These are phyloP conservation scores for Aspergillaceae sp. DNA, from an alignment of 2,329 filamentous ascomycete species.

Conservation along the genomic window DNA sequence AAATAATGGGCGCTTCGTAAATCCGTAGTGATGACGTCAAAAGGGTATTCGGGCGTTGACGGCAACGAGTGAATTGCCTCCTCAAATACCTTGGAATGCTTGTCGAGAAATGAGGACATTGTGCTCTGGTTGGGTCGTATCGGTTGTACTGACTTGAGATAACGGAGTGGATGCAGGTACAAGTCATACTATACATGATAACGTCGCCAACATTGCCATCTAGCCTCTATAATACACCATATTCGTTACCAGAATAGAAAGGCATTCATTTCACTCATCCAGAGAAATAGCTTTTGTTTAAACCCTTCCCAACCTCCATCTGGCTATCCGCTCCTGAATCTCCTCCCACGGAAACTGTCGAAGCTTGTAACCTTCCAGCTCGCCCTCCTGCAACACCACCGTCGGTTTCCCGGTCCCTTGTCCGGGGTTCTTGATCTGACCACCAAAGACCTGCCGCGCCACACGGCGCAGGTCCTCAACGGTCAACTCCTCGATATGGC, in stretches of 20 bases:
- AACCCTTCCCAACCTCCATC: slow-evolving; percentile 69
- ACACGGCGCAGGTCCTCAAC: slow-evolving; percentile 74
- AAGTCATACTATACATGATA: too few species aligned
- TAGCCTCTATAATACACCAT: neutral
- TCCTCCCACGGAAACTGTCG: slow-evolving; percentile 73
- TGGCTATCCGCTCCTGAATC: slow-evolving; percentile 76
- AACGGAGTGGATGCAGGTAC: too few species aligned
- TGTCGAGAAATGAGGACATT: neutral
- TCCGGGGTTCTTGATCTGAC: slow-evolving; percentile 65
- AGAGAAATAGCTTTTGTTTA: slow-evolving; percentile 22
- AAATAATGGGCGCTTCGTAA: too few species aligned
- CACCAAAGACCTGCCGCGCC: slow-evolving; percentile 67
- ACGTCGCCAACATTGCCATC: neutral
- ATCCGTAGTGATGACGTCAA: neutral
- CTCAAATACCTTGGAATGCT: too few species aligned
- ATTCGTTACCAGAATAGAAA: neutral
- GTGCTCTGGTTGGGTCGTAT: neutral
- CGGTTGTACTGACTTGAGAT: too few species aligned
- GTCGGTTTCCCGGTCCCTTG: slow-evolving; percentile 80
- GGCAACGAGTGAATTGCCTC: neutral
- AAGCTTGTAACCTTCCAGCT: slow-evolving; percentile 59
- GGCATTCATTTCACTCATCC: too few species aligned
- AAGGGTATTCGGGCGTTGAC: neutral
- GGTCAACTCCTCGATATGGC: slow-evolving; percentile 71
- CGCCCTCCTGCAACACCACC: slow-evolving; percentile 86